Evolutionary conservation across 2,329 filamentous ascomycete genomes (phyloP).

Genomic region (Berkeleyomyces basicola): DNA sequence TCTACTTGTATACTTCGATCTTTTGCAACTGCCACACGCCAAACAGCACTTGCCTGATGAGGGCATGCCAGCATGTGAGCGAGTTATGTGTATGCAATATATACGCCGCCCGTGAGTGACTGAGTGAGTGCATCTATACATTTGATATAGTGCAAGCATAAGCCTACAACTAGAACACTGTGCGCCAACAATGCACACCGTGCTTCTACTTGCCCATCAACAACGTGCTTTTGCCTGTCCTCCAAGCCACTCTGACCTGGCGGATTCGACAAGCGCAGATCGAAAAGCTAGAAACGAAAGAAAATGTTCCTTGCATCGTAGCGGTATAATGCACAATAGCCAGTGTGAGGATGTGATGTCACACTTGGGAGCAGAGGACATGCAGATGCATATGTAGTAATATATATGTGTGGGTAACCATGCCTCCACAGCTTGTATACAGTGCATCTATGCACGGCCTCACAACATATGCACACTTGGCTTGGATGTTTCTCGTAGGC

Average conservation of each 20-base stretch:
- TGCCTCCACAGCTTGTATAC: not conserved
- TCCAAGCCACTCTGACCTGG: not conserved
- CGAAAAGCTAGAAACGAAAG: not conserved
- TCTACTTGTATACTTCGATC: not conserved
- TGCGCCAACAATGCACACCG: not conserved
- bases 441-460: not conserved
- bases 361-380: not conserved
- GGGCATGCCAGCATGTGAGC: too few relatives aligned
- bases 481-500: too few relatives aligned
- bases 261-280: not conserved
- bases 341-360: not conserved
- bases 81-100: too few relatives aligned
- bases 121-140: not conserved
- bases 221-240: too few relatives aligned
- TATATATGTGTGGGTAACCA: not conserved
- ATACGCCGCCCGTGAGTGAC: too few relatives aligned
- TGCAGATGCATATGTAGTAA: not conserved
- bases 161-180: not conserved
- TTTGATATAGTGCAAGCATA: not conserved
- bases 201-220: not conserved
- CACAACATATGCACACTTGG: too few relatives aligned
- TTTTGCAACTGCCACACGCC: not conserved
- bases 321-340: not conserved
- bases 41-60: not conserved
- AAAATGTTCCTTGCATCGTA: constrained; percentile 1